A percentile compares a stretch with the other conserved stretches of the same genome.
Conservation (phyloP, 2,329 filamentous ascomycete species). For the Trichoderma guizhouense region DNA sequence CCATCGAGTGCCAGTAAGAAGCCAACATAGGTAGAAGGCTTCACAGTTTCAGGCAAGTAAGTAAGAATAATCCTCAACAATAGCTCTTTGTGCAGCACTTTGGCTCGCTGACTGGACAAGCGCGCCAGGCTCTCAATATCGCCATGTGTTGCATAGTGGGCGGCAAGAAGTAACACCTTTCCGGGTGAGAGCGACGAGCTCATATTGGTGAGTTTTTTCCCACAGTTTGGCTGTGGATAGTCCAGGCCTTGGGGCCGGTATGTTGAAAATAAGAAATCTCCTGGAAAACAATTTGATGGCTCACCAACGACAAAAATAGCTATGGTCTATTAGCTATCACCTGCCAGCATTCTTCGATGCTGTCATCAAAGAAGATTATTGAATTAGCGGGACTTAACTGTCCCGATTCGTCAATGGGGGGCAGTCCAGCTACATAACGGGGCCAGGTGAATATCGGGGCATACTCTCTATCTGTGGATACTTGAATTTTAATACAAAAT, state of each 20-base stretch:
- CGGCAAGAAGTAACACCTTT: constrained; percentile 70
- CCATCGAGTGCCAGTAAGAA: constrained; percentile 58
- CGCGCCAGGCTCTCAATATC: constrained; percentile 61
- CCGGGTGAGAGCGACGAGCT: constrained; percentile 53
- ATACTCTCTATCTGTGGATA: background rate
- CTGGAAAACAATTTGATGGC: background rate
- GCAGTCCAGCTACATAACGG: background rate
- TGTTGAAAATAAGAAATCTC: constrained; percentile 1
- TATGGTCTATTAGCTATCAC: background rate
- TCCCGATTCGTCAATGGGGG: constrained; percentile 11
- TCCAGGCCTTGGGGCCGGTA: constrained; percentile 10
- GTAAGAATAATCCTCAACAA: constrained; percentile 71
- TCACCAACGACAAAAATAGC: background rate
- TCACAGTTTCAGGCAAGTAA: constrained; percentile 69
- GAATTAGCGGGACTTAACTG: background rate
- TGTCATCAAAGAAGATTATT: constrained; percentile 13
- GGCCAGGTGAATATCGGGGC: background rate
- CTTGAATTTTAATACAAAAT: background rate
- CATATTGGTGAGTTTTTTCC: constrained; percentile 22
- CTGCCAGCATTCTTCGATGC: background rate
- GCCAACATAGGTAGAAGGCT: constrained; percentile 59
- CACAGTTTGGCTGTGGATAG: background rate
- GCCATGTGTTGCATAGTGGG: constrained; percentile 63
- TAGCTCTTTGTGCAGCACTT: constrained; percentile 60
- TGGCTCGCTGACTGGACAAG: constrained; percentile 54